phyloP scores from a whole-genome alignment of 1,284 basidiomycete genomes.

The Abortiporus biennis region DNA sequence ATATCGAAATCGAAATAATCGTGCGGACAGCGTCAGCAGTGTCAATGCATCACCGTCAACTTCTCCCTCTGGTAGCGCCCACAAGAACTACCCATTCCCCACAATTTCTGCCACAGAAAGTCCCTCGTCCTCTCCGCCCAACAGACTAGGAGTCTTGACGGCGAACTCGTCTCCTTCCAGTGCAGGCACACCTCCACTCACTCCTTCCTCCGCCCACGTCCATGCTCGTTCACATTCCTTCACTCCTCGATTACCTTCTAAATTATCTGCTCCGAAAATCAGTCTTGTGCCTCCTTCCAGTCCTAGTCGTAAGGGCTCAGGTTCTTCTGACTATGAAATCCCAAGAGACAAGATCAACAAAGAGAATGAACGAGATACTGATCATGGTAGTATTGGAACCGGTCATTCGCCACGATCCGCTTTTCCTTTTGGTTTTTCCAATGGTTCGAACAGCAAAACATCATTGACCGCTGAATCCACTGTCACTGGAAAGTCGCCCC shows the following conservation, averaged over 20 bases:
- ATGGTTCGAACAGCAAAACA: constrained; percentile 12
- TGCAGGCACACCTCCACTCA: constrained; percentile 16
- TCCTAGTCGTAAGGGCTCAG: constrained; percentile 50
- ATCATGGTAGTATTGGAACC: constrained; percentile 12
- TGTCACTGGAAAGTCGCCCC: constrained; percentile 15
- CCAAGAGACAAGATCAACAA: constrained; percentile 16
- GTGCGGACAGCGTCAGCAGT: constrained; percentile 33
- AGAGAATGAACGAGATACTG: constrained; percentile 22
- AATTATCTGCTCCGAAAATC: constrained; percentile 47
- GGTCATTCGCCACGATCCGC: constrained; percentile 21
- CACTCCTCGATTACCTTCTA: constrained; percentile 64
- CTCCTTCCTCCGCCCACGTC: constrained; percentile 26
- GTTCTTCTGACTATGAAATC: constrained; percentile 30
- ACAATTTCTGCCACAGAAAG: constrained; percentile 23
- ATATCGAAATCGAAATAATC: constrained; percentile 42
- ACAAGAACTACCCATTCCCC: constrained; percentile 39
- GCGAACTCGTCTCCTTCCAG: constrained; percentile 19
- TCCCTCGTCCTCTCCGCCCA: constrained; percentile 29
- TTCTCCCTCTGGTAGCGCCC: constrained; percentile 22
- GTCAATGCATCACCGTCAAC: constrained; percentile 24
- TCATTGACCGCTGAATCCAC: constrained; percentile 12
- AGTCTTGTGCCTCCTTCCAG: constrained; percentile 33
- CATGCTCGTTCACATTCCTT: constrained; percentile 63
- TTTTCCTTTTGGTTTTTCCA: constrained; percentile 30
- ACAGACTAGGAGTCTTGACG: constrained; percentile 22